These are phyloP conservation scores for Boletus reticuloceps DNA, from an alignment of 768 basidiomycete genomes.

Conservation along the genomic window DNA sequence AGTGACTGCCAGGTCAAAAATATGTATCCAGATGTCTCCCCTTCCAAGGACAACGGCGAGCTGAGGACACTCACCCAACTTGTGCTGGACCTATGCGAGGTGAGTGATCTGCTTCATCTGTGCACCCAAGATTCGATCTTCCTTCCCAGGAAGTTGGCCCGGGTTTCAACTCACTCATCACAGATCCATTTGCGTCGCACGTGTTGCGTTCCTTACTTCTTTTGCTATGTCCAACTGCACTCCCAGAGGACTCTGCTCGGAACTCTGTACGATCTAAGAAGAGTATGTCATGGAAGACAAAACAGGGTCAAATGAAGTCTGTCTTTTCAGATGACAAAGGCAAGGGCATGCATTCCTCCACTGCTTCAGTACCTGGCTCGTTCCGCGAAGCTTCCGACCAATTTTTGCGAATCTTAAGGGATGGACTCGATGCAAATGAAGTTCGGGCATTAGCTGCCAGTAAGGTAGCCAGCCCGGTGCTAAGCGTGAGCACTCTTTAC, in stretches of 20 bases:
- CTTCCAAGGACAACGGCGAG: conserved; percentile 57
- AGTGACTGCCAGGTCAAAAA: conserved; percentile 44
- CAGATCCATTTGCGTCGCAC: conserved; percentile 90
- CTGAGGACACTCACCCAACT: conserved; percentile 63
- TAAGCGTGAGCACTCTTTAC: conserved; percentile 51
- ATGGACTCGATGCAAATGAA: conserved; percentile 63
- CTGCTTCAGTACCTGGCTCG: conserved; percentile 37
- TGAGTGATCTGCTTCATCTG: conserved; percentile 29
- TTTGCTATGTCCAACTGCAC: conserved; percentile 65
- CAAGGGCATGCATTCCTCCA: conserved; percentile 31
- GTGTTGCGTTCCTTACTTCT: conserved; percentile 78
- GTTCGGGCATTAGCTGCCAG: conserved; percentile 72
- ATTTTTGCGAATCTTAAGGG: conserved; percentile 51
- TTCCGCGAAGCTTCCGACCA: conserved; percentile 46
- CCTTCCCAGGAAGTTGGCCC: conserved; percentile 65
- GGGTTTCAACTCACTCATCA: conserved; percentile 59
- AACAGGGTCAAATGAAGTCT: conserved; percentile 78
- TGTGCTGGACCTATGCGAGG: conserved; percentile 62
- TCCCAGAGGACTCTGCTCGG: conserved; percentile 36
- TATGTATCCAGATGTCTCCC: conserved; percentile 48
- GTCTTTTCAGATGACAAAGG: conserved; percentile 55
- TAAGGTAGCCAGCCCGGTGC: conserved; percentile 72
- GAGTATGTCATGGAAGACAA: conserved; percentile 77
- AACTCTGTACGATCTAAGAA: conserved; percentile 76
- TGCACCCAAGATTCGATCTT: conserved; percentile 15